Evolutionary conservation across 2,329 filamentous ascomycete species (phyloP).

Genomic region (Alternaria sp.): DNA sequence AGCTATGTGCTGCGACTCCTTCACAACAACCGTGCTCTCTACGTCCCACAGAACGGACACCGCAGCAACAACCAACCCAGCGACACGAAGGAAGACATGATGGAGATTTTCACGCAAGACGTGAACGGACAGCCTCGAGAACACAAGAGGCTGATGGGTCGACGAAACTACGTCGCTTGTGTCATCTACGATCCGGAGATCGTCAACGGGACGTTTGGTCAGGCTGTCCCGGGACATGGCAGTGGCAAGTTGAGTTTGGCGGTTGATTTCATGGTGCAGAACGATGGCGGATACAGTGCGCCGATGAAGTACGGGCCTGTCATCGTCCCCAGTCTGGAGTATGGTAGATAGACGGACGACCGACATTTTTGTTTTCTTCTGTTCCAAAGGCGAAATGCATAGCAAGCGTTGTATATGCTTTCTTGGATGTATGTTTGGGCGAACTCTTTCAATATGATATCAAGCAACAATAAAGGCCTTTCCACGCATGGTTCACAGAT

Average conservation of each 20-base stretch:
- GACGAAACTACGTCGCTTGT: conserved; percentile 89
- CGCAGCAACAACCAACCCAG: conserved; percentile 71
- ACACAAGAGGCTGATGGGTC: conserved; percentile 88
- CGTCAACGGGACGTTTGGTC: conserved; percentile 58
- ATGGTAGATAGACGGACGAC: conserved; percentile 49
- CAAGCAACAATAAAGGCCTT: neutral
- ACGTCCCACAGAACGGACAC: conserved; percentile 88
- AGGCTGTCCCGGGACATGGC: conserved; percentile 47
- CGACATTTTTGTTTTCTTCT: conserved; percentile 6
- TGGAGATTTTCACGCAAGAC: conserved; percentile 98
- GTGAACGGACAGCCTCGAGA: conserved; percentile 83
- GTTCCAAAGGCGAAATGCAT: conserved; percentile 27
- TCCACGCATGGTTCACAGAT: neutral
- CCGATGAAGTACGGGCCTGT: conserved; percentile 98
- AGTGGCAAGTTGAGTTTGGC: conserved; percentile 75
- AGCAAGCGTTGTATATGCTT: conserved; percentile 23
- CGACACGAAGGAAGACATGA: conserved; percentile 99
- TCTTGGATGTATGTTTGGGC: neutral
- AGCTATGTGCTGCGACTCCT: conserved; percentile 90
- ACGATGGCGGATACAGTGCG: conserved; percentile 77
- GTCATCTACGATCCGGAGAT: conserved; percentile 93
- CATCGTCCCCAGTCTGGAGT: conserved; percentile 76
- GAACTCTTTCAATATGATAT: neutral
- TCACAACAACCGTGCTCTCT: conserved; percentile 92
- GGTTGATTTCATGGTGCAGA: conserved; percentile 96